Percentiles rank a stretch among this genome's conserved stretches.
These are phyloP conservation scores for Kodamaea plutei DNA, from an alignment of 1,139 yeast genomes.

Conservation along the genomic window DNA sequence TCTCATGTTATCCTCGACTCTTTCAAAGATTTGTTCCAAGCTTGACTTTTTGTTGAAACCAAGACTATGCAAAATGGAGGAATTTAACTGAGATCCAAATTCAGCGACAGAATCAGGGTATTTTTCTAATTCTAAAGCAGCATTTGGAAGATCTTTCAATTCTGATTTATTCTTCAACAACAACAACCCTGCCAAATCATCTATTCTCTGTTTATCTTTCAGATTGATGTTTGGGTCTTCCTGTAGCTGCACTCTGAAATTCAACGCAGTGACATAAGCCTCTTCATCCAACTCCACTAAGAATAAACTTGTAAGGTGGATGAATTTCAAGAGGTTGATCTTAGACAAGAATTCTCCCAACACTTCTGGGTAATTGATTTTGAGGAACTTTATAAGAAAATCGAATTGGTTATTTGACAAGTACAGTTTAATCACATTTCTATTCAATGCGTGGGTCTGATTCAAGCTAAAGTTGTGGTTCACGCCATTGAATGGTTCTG, in stretches of 20 bases:
- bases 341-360: slow-evolving; percentile 46
- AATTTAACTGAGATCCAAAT: slow-evolving; percentile 25
- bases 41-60: slow-evolving; percentile 27
- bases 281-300: slow-evolving; percentile 16
- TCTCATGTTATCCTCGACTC: slow-evolving; percentile 30
- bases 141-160: slow-evolving; percentile 22
- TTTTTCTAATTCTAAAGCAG: slow-evolving; percentile 18
- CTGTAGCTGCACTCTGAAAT: slow-evolving; percentile 8
- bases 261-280: slow-evolving; percentile 11
- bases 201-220: slow-evolving; percentile 16
- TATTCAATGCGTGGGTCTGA: slow-evolving; percentile 37
- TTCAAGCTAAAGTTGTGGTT: slow-evolving; percentile 9
- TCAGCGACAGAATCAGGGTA: slow-evolving; percentile 18
- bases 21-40: slow-evolving; percentile 31
- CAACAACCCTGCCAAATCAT: slow-evolving; percentile 27
- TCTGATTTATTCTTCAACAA: slow-evolving; percentile 23
- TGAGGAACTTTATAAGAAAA: slow-evolving; percentile 39
- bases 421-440: slow-evolving; percentile 49
- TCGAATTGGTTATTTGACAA: slow-evolving; percentile 48
- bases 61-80: slow-evolving; percentile 24
- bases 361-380: slow-evolving; percentile 42
- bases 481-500: neutral
- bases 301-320: slow-evolving; percentile 24
- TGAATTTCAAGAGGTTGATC: slow-evolving; percentile 48
- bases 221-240: slow-evolving; percentile 12